phyloP scores from a whole-genome alignment of 177 flowering plant genomes.

The Telopea speciosissima region DNA sequence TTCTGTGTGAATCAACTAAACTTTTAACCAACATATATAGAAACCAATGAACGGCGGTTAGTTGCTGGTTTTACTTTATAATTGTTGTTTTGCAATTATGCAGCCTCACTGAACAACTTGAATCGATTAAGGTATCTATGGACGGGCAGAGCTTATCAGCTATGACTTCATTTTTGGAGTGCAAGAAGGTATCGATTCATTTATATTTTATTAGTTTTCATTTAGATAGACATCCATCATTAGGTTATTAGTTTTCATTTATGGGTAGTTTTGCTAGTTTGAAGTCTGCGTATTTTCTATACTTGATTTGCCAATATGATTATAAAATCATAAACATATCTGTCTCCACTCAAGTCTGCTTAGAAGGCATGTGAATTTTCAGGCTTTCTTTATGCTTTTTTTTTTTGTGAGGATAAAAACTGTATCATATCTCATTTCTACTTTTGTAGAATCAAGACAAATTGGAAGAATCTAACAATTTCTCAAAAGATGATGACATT shows the following conservation, averaged over 20 bases:
- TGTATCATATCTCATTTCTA: not conserved
- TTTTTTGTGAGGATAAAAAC: no score
- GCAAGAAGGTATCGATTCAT: conserved; percentile 52
- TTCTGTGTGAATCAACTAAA: not conserved
- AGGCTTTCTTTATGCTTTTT: no score
- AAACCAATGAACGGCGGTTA: not conserved
- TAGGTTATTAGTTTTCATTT: not conserved
- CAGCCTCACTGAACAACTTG: conserved; percentile 91
- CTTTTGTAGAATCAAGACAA: conserved; percentile 57
- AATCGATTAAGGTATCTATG: conserved; percentile 63
- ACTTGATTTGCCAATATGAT: not conserved
- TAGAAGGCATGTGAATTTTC: no score
- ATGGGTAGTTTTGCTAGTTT: not conserved
- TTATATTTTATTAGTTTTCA: conserved; percentile 2
- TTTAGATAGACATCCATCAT: not conserved
- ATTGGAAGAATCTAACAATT: conserved; percentile 31
- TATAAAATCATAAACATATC: no score
- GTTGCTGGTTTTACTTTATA: conserved; percentile 5
- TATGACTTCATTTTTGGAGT: conserved; percentile 57
- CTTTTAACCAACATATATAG: not conserved
- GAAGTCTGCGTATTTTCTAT: not conserved
- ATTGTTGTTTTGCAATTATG: conserved; percentile 19
- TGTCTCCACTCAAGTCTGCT: not conserved
- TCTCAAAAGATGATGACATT: conserved; percentile 22
- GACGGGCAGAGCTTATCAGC: conserved; percentile 46